phyloP scores from a whole-genome alignment of 768 basidiomycete genomes.

The Scleroderma citrinum region DNA sequence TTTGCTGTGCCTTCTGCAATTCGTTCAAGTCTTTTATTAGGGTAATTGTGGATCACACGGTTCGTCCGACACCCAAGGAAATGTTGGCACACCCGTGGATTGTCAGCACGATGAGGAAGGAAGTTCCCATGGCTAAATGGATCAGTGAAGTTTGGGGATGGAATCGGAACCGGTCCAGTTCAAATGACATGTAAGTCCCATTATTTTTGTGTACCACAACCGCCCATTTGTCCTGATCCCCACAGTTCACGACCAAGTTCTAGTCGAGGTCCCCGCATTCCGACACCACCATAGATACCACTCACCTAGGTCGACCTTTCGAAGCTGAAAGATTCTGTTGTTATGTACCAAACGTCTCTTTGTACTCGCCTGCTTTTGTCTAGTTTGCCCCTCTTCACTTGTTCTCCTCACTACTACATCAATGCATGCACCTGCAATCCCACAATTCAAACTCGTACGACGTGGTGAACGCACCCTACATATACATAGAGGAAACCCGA shows the following conservation, averaged over 20 bases:
- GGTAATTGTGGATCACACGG: conserved; percentile 59
- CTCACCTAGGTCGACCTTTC: neutral
- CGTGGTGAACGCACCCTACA: neutral
- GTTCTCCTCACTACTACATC: conserved; percentile 8
- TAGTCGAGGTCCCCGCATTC: conserved; percentile 22
- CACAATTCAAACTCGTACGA: conserved; percentile 1
- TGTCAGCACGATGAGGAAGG: conserved; percentile 64
- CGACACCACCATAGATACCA: conserved; percentile 11
- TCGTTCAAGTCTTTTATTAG: conserved; percentile 32
- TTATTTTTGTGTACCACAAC: neutral
- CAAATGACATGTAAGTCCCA: conserved; percentile 18
- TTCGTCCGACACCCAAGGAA: conserved; percentile 76
- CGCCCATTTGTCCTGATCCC: neutral
- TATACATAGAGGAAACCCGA: neutral
- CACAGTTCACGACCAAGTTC: conserved; percentile 25
- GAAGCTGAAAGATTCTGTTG: neutral
- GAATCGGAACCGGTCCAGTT: conserved; percentile 41
- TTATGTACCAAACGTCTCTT: no score
- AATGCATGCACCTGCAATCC: conserved; percentile 8
- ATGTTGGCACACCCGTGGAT: conserved; percentile 87
- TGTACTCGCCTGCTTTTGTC: neutral
- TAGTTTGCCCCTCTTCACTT: conserved; percentile 12
- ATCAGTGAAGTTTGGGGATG: conserved; percentile 81
- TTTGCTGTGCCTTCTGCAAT: neutral
- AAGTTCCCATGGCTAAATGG: conserved; percentile 88